A percentile compares a stretch with the other conserved stretches of the same genome.
Conservation (phyloP, 164 flowering plant genomes). For the Cinnamomum micranthum region DNA sequence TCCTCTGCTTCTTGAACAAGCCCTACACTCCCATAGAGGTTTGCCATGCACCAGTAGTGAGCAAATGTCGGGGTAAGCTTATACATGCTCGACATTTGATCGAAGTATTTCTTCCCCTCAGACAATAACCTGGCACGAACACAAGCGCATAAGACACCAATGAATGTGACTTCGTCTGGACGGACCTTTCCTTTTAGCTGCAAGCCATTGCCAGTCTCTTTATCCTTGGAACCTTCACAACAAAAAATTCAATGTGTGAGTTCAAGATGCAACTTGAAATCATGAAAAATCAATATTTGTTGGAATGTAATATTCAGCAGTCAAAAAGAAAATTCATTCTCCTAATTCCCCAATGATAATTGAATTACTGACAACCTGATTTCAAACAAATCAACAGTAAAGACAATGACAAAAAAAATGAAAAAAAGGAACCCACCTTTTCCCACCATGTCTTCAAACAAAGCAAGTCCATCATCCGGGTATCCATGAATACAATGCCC, state of each 20-base stretch:
- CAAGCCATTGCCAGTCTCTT: background rate
- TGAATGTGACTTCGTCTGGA: conserved; percentile 63
- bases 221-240: conserved; percentile 5
- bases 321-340: background rate
- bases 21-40: conserved; percentile 47
- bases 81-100: conserved; percentile 40
- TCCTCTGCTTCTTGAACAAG: conserved; percentile 49
- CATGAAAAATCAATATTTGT: background rate
- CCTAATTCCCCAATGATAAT: background rate
- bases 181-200: conserved; percentile 11
- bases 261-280: no score
- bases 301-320: background rate
- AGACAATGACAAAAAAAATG: no score
- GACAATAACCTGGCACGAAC: conserved; percentile 44
- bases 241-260: background rate
- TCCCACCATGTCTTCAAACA: conserved; percentile 43
- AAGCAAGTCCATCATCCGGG: conserved; percentile 49
- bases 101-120: conserved; percentile 47
- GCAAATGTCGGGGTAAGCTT: conserved; percentile 62
- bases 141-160: conserved; percentile 71
- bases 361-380: background rate
- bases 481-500: conserved; percentile 67
- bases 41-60: conserved; percentile 86
- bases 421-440: background rate
- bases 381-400: no score